These are phyloP conservation scores for Paramyrothecium roridum DNA, from an alignment of 2,329 filamentous ascomycete species.

Conservation along the genomic window DNA sequence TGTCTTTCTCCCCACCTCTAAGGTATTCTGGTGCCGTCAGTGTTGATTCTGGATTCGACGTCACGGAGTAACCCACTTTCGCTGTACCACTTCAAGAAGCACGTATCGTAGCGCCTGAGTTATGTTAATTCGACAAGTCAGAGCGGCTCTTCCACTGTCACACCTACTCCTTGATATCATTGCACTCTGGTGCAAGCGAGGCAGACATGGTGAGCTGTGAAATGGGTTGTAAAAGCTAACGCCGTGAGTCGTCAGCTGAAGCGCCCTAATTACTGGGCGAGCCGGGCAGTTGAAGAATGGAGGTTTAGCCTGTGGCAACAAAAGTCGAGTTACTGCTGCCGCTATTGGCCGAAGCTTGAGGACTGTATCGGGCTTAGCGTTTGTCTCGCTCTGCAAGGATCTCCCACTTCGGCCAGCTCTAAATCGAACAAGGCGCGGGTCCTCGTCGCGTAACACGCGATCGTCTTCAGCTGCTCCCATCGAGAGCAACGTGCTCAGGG, in stretches of 20 bases:
- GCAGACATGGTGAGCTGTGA: constrained; percentile 68
- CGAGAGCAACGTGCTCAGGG: neutral
- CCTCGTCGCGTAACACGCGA: neutral
- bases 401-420: neutral
- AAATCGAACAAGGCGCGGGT: neutral
- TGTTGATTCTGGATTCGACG: constrained; percentile 6
- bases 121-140: neutral
- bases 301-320: neutral
- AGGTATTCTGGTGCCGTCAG: constrained; percentile 68
- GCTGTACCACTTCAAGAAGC: constrained; percentile 99
- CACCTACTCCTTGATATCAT: constrained; percentile 88
- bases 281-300: no score
- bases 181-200: constrained; percentile 91
- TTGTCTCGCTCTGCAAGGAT: neutral
- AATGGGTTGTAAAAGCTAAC: constrained; percentile 7
- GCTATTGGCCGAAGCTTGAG: neutral
- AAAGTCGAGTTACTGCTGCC: neutral
- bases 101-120: constrained; percentile 85
- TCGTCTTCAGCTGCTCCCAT: neutral
- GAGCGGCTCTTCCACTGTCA: fast-evolving
- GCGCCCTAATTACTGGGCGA: no score
- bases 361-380: neutral
- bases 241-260: no score
- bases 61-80: constrained; percentile 66
- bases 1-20: constrained; percentile 74